These are phyloP conservation scores for Giardia muris DNA, from an alignment of 208 protist genomes.

Conservation along the genomic window DNA sequence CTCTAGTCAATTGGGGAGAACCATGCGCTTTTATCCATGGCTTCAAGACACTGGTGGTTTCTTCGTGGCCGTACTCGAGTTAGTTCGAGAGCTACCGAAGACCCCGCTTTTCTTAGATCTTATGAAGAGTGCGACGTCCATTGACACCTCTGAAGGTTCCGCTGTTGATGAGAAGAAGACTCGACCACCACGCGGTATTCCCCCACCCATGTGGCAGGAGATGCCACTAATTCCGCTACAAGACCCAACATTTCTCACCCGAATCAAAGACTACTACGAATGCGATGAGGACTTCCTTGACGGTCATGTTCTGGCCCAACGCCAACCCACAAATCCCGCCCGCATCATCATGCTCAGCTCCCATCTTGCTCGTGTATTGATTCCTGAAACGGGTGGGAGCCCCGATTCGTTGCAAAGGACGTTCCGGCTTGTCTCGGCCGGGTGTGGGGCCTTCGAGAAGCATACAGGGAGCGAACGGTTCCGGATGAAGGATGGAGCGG, in stretches of 20 bases:
- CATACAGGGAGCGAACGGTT: background rate
- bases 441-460: constrained; percentile 2
- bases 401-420: background rate
- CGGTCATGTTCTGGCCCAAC: background rate
- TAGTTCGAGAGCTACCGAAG: background rate
- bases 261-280: background rate
- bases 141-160: background rate
- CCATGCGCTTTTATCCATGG: constrained; percentile 25
- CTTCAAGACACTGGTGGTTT: background rate
- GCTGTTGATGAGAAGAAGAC: background rate
- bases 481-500: background rate
- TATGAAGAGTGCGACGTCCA: background rate
- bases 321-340: background rate
- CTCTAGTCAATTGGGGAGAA: background rate
- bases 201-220: background rate
- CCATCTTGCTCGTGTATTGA: background rate
- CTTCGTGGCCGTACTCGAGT: background rate
- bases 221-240: background rate
- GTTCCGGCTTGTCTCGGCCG: background rate
- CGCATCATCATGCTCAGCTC: background rate
- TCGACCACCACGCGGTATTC: background rate
- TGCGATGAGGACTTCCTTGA: background rate
- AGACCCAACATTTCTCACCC: background rate
- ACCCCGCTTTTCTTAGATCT: background rate
- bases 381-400: background rate